A percentile compares a stretch with the other conserved stretches of the same genome.
Evolutionary conservation across 1,284 basidiomycete species (phyloP).

Genomic region (Meira nashicola): DNA sequence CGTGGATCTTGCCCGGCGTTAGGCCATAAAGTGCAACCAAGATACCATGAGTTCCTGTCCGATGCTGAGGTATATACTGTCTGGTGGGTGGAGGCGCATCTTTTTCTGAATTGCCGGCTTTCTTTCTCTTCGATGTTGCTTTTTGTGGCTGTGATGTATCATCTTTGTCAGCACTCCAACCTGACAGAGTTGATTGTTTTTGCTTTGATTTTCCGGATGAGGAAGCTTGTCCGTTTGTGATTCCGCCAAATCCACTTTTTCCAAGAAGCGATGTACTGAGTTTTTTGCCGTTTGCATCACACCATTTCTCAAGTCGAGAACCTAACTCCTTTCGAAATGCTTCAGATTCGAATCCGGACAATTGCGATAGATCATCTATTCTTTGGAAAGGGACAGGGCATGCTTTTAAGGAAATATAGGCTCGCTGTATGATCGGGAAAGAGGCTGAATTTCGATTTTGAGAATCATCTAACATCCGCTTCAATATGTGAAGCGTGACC

Average conservation of each 20-base stretch:
- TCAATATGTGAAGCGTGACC: too few relatives aligned
- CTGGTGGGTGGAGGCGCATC: not conserved
- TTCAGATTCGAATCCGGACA: not conserved
- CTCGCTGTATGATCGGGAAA: not conserved
- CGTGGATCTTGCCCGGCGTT: constrained; percentile 6
- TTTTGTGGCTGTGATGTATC: too few relatives aligned
- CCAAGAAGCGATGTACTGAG: too few relatives aligned
- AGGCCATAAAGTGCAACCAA: constrained; percentile 39
- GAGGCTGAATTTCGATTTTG: too few relatives aligned
- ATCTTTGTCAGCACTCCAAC: too few relatives aligned
- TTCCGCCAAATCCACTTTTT: too few relatives aligned
- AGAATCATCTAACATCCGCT: too few relatives aligned
- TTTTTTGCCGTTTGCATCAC: not conserved
- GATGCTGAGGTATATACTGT: constrained; percentile 41
- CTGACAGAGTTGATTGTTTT: too few relatives aligned
- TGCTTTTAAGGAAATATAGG: not conserved
- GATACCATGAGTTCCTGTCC: constrained; percentile 48
- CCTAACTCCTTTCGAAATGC: not conserved
- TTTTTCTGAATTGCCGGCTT: not conserved
- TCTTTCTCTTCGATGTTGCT: not conserved
- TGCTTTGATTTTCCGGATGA: too few relatives aligned
- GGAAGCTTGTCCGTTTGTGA: too few relatives aligned
- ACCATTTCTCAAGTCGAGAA: not conserved
- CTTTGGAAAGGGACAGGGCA: not conserved
- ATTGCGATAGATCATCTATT: not conserved